phyloP scores from a whole-genome alignment of 371 early-diverging fungal genomes.

The Dinochytrium kinnereticum region DNA sequence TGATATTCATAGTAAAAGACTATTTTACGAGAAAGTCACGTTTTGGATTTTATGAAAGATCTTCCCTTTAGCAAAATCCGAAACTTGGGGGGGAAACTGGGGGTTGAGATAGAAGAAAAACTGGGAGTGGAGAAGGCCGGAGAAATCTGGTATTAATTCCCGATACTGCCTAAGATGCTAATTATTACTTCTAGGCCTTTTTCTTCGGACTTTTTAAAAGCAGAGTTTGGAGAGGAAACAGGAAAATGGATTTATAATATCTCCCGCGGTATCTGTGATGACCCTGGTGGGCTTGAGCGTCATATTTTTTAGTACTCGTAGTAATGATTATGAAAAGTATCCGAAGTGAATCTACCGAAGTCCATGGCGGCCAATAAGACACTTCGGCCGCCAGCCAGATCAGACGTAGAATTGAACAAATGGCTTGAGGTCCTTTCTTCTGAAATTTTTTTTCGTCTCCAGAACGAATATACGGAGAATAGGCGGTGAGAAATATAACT shows the following conservation, averaged over 20 bases:
- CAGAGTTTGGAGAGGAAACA: conserved; percentile 39
- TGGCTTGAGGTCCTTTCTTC: conserved; percentile 65
- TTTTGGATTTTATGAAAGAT: conserved; percentile 62
- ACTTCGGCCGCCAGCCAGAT: conserved; percentile 48
- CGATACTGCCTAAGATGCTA: background rate
- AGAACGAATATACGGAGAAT: conserved; percentile 57
- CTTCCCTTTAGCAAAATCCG: conserved; percentile 77
- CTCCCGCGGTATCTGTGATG: conserved; percentile 66
- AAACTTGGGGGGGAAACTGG: conserved; percentile 89
- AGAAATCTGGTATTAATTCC: conserved; percentile 63
- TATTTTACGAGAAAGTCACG: conserved; percentile 44
- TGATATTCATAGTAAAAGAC: conserved; percentile 44
- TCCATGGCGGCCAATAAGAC: conserved; percentile 67
- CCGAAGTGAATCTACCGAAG: conserved; percentile 55
- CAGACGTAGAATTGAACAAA: conserved; percentile 42
- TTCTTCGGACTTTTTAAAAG: conserved; percentile 32
- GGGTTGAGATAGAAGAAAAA: conserved; percentile 67
- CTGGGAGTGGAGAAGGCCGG: conserved; percentile 65
- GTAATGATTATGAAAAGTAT: conserved; percentile 45
- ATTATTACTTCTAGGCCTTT: background rate
- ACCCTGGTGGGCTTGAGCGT: conserved; percentile 50
- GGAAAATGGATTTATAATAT: conserved; percentile 66
- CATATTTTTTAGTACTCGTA: too few relatives aligned
- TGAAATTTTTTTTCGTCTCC: conserved; percentile 63
- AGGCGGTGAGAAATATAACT: conserved; percentile 9